Conservation (phyloP, 2,329 filamentous ascomycete species). For the Tolypocladium tropicale region DNA sequence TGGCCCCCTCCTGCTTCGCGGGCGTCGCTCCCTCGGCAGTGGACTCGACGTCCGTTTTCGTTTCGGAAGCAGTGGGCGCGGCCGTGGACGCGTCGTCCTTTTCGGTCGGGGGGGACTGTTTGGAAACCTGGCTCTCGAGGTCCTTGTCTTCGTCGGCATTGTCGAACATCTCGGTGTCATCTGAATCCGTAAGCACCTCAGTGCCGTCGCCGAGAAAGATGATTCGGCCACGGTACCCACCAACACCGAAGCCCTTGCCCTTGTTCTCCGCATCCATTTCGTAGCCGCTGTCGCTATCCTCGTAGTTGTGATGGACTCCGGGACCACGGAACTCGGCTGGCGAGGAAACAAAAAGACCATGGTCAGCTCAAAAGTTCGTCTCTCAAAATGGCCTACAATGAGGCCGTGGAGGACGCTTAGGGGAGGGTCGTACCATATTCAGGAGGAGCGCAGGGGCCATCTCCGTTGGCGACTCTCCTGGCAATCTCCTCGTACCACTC, state of each 20-base stretch:
- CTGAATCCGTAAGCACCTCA: constrained; percentile 79
- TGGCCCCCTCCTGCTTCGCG: constrained; percentile 13
- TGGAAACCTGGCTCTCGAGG: constrained; percentile 71
- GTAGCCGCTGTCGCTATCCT: constrained; percentile 69
- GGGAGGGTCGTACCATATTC: constrained; percentile 92
- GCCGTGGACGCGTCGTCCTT: neutral
- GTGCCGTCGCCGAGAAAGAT: constrained; percentile 94
- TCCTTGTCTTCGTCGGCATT: constrained; percentile 78
- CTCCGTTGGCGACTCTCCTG: constrained; percentile 87
- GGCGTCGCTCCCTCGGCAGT: neutral
- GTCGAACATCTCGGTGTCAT: constrained; percentile 91
- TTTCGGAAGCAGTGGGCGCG: constrained; percentile 7
- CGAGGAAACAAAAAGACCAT: constrained; percentile 9
- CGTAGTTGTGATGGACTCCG: constrained; percentile 71
- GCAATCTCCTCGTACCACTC: constrained; percentile 97
- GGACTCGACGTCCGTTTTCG: constrained; percentile 6
- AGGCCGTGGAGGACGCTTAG: no score
- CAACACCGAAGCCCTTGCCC: constrained; percentile 50
- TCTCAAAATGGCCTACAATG: no score
- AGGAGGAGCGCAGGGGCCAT: constrained; percentile 95
- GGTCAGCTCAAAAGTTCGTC: constrained; percentile 12
- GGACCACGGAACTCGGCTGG: constrained; percentile 77
- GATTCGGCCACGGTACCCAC: constrained; percentile 72
- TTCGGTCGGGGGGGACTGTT: constrained; percentile 27
- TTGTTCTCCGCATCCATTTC: constrained; percentile 63